Conservation (phyloP, 257 asterid genomes). For the Primulina tabacum region DNA sequence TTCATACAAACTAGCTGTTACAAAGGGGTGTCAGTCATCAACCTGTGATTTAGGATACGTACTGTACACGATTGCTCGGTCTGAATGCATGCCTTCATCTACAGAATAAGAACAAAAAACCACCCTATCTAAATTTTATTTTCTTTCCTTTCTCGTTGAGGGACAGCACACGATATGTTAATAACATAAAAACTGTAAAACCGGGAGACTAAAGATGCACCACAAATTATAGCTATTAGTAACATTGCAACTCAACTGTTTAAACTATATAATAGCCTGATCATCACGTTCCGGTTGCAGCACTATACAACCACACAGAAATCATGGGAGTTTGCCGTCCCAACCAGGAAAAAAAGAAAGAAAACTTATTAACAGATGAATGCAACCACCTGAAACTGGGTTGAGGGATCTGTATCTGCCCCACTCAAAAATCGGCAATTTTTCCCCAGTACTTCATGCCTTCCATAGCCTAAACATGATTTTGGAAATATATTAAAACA, state of each 20-base stretch:
- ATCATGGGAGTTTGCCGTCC: not conserved
- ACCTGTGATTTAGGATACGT: constrained; percentile 94
- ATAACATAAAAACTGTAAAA: too few relatives aligned
- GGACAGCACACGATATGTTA: not conserved
- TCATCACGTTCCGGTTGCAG: not conserved
- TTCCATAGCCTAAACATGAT: constrained; percentile 55
- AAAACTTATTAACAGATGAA: not conserved
- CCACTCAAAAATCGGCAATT: constrained; percentile 92
- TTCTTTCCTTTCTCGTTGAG: not conserved
- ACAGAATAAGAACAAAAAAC: constrained; percentile 26
- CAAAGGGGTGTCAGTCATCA: constrained; percentile 24
- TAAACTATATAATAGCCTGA: not conserved
- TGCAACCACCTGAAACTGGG: constrained; percentile 35
- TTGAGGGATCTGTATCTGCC: constrained; percentile 40
- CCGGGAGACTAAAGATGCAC: not conserved
- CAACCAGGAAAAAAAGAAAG: not conserved
- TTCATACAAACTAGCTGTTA: constrained; percentile 1
- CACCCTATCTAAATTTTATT: constrained; percentile 1
- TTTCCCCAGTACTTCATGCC: constrained; percentile 80
- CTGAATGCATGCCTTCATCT: constrained; percentile 71
- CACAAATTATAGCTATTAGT: too few relatives aligned
- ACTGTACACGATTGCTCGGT: constrained; percentile 80
- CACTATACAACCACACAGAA: not conserved
- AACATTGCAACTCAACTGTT: not conserved
- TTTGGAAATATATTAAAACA: not conserved